Evolutionary conservation across 108 stramenopile species (phyloP).

Genomic region (Aureococcus anophagefferens): DNA sequence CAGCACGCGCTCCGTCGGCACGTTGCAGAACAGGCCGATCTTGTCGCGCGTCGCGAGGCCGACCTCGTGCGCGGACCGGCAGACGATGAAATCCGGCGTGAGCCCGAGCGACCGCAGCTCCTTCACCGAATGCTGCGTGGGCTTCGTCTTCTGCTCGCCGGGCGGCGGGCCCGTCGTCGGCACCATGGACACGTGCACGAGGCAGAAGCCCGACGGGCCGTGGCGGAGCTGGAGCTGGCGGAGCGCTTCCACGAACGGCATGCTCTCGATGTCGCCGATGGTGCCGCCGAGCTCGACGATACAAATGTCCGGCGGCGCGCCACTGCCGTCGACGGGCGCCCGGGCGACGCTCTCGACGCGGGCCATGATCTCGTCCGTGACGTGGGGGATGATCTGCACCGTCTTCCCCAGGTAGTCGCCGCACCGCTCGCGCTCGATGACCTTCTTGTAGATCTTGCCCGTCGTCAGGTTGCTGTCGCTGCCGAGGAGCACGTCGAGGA

Average conservation of each 20-base stretch:
- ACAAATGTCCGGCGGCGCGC: constrained; percentile 58
- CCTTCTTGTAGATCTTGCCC: constrained; percentile 88
- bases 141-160: constrained; percentile 52
- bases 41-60: constrained; percentile 41
- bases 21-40: constrained; percentile 54
- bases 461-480: constrained; percentile 90
- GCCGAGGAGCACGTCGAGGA: constrained; percentile 73
- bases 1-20: constrained; percentile 46
- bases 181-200: constrained; percentile 58
- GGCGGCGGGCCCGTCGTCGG: constrained; percentile 33
- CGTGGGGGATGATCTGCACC: constrained; percentile 88
- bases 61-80: constrained; percentile 43
- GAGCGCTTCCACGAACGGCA: constrained; percentile 52
- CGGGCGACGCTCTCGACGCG: constrained; percentile 68
- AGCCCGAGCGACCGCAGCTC: constrained; percentile 50
- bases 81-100: constrained; percentile 57
- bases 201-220: constrained; percentile 55
- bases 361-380: constrained; percentile 77
- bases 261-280: constrained; percentile 67
- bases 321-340: constrained; percentile 60
- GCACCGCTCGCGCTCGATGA: constrained; percentile 80
- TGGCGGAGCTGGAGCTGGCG: constrained; percentile 46
- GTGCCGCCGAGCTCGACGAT: constrained; percentile 75
- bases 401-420: constrained; percentile 99
- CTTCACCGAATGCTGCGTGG: constrained; percentile 47